Evolutionary conservation across 495 filamentous ascomycete species (phyloP), one percentile per base, ranked within the genome.

Genomic region (Penicillium bovifimosum): DNA sequence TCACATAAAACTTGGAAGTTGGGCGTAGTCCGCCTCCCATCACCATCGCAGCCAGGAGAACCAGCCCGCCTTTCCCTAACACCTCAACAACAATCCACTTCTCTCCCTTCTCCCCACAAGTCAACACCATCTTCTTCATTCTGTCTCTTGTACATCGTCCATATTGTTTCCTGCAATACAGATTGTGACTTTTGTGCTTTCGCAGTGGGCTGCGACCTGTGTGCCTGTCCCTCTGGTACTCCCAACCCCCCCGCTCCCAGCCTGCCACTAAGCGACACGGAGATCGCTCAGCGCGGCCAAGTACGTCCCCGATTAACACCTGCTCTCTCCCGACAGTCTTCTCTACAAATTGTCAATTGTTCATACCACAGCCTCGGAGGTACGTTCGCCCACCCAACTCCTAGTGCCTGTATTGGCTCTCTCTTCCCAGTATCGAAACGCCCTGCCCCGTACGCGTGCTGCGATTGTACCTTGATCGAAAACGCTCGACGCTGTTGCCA

Each of bases 261-360:
- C 60, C 56, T 67, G 60, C 66, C 64, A 70, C 71, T 74, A 73
- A 74, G 71, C 71, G 72, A 74, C 72, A 73, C 69, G 65, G 69
- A 72, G 61, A 71, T 71, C 65, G 56, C 60, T 54, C 62, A 61
- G 55, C 63, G 62, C 64, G 54, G 65, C 61, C 59, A 69, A 62
- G 62, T 64, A 53, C 53, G 56, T 59, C 64, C 62, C 44, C 20
- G 20, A 67, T 63, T 63, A 50, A 61, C 66, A 46, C 55, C 59
- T 57, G 36, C 59, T 59, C 64, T 39, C 29, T 35, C 41, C 41
- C 11, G 39, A 3, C 47, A 50, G 35, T 48, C 28, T 29, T 35
- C 27, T 42, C 36, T 33, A 40, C 47, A 27, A 40, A 28, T 47
- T 34, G 26, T 43, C 63, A 66, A 66, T 66, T 66, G 55, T 59